Base-by-base conservation (phyloP, 208 protist species). In the Acanthamoeba divionensis region DNA sequence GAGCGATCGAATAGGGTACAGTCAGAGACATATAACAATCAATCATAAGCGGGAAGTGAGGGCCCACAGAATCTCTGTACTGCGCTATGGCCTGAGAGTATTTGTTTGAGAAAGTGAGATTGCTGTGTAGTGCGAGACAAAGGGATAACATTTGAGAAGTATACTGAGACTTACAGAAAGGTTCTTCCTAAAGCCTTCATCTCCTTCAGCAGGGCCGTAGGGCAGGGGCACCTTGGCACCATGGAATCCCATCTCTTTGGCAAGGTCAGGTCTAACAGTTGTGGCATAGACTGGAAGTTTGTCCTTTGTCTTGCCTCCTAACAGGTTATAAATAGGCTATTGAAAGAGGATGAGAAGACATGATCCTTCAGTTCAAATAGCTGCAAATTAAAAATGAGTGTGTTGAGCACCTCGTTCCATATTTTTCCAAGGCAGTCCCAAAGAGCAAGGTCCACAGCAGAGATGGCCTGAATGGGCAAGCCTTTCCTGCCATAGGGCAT, bases 401-500 rank as follows among this genome's bases (percentile, higher is more conserved):
- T 24, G 52, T 15, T 24, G 52, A 57, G 45, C 47, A 82, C 71
- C 71, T 93, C 92, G 36, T 93, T 89, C 48, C 89, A 60, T 26
- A 95, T 54, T 71, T 95, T 95, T 13, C 93, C 93, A 0, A 95
- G 52, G 15, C 29, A 50, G 38, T 94, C 92, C 93, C 93, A 95
- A 7, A 95, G 48, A 13, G 93, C 93, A 24, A 95, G 79, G 63
- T 95, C 93, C 21, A 95, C 89, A 12, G 93, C 92, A 12, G 52
- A 85, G 71, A 95, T 91, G 41, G 91, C 91, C 55, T 95, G 93
- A 48, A 95, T 95, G 50, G 93, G 21, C 29, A 95, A 55, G 6
- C 93, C 93, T 83, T 95, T 95, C 13, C 93, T 63, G 26, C 93
- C 93, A 47, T 95, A 95, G 69, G 94, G 94, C 54, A 95, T 90